Percentiles rank a stretch among this genome's conserved stretches.
These are phyloP conservation scores for Aquanectria penicillioides DNA, from an alignment of 2,329 filamentous ascomycete genomes.

Conservation along the genomic window DNA sequence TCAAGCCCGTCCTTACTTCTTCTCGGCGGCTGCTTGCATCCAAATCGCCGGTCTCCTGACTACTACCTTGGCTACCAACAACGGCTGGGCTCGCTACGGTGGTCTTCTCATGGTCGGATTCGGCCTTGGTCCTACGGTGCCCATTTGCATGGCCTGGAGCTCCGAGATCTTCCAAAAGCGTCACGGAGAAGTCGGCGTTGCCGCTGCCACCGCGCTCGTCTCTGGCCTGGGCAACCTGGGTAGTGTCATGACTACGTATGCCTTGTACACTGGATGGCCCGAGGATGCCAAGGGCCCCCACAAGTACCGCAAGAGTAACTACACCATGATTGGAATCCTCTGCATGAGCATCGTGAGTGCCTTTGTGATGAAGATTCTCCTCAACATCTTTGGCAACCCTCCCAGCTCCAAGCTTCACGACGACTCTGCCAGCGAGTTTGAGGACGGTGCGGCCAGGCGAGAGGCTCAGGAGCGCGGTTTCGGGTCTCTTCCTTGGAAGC, in stretches of 20 bases:
- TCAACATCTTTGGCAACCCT: slow-evolving; percentile 67
- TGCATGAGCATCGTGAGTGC: slow-evolving; percentile 80
- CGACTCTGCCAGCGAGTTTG: slow-evolving; percentile 56
- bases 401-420: slow-evolving; percentile 58
- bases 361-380: slow-evolving; percentile 72
- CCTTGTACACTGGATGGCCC: slow-evolving; percentile 87
- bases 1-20: slow-evolving; percentile 81
- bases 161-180: slow-evolving; percentile 89
- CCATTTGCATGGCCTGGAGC: slow-evolving; percentile 94
- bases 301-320: slow-evolving; percentile 84
- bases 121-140: slow-evolving; percentile 88
- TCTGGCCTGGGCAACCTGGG: slow-evolving; percentile 89
- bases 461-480: slow-evolving; percentile 70
- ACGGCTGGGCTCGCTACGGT: slow-evolving; percentile 86
- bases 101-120: slow-evolving; percentile 92
- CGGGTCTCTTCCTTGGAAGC: slow-evolving; percentile 51
- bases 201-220: slow-evolving; percentile 84
- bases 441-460: slow-evolving; percentile 70
- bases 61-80: slow-evolving; percentile 76
- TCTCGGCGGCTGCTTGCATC: slow-evolving; percentile 77
- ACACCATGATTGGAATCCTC: slow-evolving; percentile 89
- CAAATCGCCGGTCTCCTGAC: slow-evolving; percentile 85
- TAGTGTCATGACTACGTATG: slow-evolving; percentile 88
- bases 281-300: slow-evolving; percentile 75
- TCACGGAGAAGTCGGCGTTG: slow-evolving; percentile 91